Conservation (phyloP, 176 grass and related monocot species). For the Echinochloa phyllopogon region DNA sequence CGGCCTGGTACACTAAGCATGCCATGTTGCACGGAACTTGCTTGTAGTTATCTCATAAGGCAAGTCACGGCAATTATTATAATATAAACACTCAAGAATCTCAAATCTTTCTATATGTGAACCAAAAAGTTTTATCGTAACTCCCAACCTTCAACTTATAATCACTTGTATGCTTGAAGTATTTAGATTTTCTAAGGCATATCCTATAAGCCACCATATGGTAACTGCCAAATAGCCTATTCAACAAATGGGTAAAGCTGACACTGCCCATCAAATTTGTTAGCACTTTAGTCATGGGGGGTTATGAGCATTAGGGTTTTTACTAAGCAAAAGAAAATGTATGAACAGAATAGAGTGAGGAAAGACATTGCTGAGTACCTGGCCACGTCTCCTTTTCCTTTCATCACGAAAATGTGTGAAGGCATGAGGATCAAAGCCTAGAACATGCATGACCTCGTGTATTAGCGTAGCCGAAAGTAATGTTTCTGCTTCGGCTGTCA, state of each 20-base stretch:
- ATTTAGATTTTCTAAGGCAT: constrained; percentile 15
- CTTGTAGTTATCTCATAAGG: constrained; percentile 19
- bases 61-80: background rate
- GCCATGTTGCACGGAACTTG: constrained; percentile 4
- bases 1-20: background rate
- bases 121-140: background rate
- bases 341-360: background rate
- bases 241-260: background rate
- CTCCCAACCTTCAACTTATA: constrained; percentile 6
- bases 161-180: background rate
- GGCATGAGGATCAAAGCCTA: constrained; percentile 99
- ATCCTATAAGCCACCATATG: constrained; percentile 11
- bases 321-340: background rate
- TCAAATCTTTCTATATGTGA: background rate
- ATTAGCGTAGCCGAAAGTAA: constrained; percentile 96
- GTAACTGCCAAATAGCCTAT: constrained; percentile 10
- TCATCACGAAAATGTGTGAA: constrained; percentile 99
- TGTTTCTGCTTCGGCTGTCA: constrained; percentile 96
- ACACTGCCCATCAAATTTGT: background rate
- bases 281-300: background rate
- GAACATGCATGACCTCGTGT: constrained; percentile 99
- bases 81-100: background rate
- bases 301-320: background rate
- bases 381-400: constrained; percentile 83
- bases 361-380: constrained; percentile 55